Evolutionary conservation across 352 stramenopile species (phyloP), one percentile per base, ranked within the genome.

Genomic region (Pythium phragmitis): DNA sequence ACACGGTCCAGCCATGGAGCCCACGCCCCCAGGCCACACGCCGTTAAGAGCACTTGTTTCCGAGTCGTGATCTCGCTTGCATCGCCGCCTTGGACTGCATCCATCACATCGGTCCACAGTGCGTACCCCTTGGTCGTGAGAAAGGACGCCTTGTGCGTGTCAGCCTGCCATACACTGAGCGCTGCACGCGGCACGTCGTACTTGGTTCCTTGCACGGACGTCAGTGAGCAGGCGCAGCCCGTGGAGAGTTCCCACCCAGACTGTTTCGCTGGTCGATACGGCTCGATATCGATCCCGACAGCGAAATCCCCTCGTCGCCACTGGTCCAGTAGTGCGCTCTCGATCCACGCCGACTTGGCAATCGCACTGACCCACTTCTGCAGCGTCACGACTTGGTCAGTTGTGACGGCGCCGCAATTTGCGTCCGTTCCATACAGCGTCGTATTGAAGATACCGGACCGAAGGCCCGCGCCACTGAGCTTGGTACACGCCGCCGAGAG

Each of bases 1-100:
- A 91, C 72, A 36, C 57, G 60, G 23, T 88, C 75, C 61, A 92
- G 81, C 84, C 84, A 92, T 11, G 49, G 36, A 17, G 78, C 56
- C 81, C 82, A 92, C 33, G 52, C 53, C 0, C 66, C 23, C 16
- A 69, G 43, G 11, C 66, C 57, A 9, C 65, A 73, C 17, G 68
- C 67, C 5, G 54, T 58, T 2, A 70, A 65, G 12, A 92, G 68
- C 0, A 58, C 51, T 7, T 39, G 21, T 21, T 77, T 73, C 13
- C 64, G 50, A 0, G 57, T 16, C 17, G 64, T 33, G 1, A 74
- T 57, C 14, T 39, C 39, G 36, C 19, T 49, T 14, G 39, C 21
- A 55, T 66, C 51, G 13, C 26, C 37, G 2, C n/a, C 51, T 19
- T 60, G 21, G 19, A 69, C 67, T 21, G 69, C 71, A 14, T 33